Conservation (phyloP, 495 filamentous ascomycete genomes). For the Oidiodendron maius region DNA sequence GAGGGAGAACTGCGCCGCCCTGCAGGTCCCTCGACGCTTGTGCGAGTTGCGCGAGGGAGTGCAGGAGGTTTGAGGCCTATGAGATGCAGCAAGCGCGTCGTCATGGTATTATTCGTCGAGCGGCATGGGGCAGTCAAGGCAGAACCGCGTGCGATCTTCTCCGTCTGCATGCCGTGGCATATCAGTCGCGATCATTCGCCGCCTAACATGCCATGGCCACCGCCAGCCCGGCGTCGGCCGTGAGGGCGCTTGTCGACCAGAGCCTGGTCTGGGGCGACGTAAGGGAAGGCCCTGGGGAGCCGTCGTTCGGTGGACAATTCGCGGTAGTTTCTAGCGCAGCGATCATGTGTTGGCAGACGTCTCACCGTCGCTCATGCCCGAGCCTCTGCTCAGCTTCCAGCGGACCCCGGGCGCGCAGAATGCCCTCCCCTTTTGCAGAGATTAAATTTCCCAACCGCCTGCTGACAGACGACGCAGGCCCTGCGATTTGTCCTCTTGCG, state of each 20-base stretch:
- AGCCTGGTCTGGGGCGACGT: slow-evolving; percentile 20
- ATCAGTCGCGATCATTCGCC: slow-evolving; percentile 19
- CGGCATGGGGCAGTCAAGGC: slow-evolving; percentile 16
- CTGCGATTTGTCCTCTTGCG: slow-evolving; percentile 10
- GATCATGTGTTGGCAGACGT: background rate
- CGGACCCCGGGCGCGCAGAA: too few species aligned
- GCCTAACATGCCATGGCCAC: too few species aligned
- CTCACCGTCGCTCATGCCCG: slow-evolving; percentile 13
- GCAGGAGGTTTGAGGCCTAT: slow-evolving; percentile 17
- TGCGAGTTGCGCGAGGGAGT: slow-evolving; percentile 8
- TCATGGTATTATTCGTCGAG: slow-evolving; percentile 14
- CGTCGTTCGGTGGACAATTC: too few species aligned
- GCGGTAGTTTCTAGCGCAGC: background rate
- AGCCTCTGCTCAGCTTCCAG: slow-evolving; percentile 20
- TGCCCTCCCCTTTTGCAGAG: too few species aligned
- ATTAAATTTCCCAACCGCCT: slow-evolving; percentile 1
- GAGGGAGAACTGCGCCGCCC: slow-evolving; percentile 15
- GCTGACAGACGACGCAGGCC: background rate
- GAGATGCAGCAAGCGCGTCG: slow-evolving; percentile 6
- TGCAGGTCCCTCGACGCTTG: slow-evolving; percentile 17
- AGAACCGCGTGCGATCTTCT: slow-evolving; percentile 10
- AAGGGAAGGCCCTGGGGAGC: too few species aligned
- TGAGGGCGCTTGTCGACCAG: slow-evolving; percentile 23
- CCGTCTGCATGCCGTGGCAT: too few species aligned
- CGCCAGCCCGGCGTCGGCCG: too few species aligned